A percentile compares a stretch with the other conserved stretches of the same genome.
phyloP scores from a whole-genome alignment of 148 eudicot genomes.

The Amaranthus palmeri region DNA sequence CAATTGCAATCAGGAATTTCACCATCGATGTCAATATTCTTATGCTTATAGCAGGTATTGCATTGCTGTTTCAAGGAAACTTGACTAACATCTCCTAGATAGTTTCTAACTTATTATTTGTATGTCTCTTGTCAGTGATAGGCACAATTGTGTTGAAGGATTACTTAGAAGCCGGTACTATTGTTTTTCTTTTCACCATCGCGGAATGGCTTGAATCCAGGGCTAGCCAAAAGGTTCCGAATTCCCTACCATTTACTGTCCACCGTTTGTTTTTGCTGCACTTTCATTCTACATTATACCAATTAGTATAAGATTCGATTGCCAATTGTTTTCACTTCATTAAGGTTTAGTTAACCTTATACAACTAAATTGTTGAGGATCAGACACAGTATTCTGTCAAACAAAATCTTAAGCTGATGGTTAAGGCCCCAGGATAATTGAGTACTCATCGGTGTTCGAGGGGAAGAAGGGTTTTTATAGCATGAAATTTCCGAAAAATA shows the following conservation, averaged over 20 bases:
- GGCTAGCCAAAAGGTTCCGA: conserved; percentile 71
- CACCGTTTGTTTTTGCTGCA: no score
- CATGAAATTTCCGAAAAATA: no score
- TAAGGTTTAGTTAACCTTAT: background rate
- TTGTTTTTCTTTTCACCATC: conserved; percentile 79
- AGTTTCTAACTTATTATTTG: background rate
- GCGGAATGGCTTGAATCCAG: conserved; percentile 90
- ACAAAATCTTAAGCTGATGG: no score
- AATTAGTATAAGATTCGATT: no score
- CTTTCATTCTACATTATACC: no score
- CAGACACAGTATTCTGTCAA: no score
- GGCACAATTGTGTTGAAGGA: conserved; percentile 67
- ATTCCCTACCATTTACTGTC: background rate
- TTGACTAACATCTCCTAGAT: background rate
- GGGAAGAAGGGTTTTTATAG: no score
- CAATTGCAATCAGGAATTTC: conserved; percentile 45
- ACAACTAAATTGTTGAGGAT: no score
- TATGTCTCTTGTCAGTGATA: conserved; percentile 37
- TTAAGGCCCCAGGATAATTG: no score
- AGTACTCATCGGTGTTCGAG: no score
- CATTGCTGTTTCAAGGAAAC: background rate
- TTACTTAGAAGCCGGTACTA: conserved; percentile 76
- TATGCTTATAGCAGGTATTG: conserved; percentile 64
- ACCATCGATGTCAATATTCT: conserved; percentile 70
- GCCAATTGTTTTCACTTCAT: no score